Evolutionary conservation across 2,329 filamentous ascomycete genomes (phyloP), one percentile per base, ranked within the genome.

Genomic region (Dichotomopilus funicola): DNA sequence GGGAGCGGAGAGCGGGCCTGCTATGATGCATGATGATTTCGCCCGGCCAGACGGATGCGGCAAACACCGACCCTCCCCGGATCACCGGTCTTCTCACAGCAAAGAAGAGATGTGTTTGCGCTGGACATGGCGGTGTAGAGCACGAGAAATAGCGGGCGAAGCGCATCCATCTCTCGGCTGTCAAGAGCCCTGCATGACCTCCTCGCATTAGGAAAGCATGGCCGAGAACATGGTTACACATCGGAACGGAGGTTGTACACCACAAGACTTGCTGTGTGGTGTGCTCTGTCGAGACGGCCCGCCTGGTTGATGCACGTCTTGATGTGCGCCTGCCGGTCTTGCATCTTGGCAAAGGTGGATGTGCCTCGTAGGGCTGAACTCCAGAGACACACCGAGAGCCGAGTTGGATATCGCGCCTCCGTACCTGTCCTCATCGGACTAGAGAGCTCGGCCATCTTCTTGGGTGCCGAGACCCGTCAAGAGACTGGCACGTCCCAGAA

Each of bases 361-460:
- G 51, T 46, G 35, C 42, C 48, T 54, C 34, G 35, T 57, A 57
- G 55, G 55, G 55, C 55, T 57, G 55, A 57, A 36, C 9, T 35
- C 12, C 34, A 34, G 33, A 27, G 19, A 27, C 19, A 27, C 19
- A 27, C 19, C 19, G 19, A 27, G 19, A 27, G 19, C 19, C 19
- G 19, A 27, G 19, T 27, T 27, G 19, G 19, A 27, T 27, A 27
- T 27, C 19, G 19, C 19, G 19, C 19, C 19, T 27, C 19, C 19
- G 19, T 27, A 27, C 19, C 19, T 27, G 19, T 27, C 19, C 19
- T 27, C 19, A 27, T 27, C 19, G 19, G 19, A 27, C 19, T 27
- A 27, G 19, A 27, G 19, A 27, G 19, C 19, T 27, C 19, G 19
- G 19, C 19, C 19, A 27, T 27, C 19, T 27, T 27, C 19, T 27